phyloP scores from a whole-genome alignment of 805 yeast genomes.

The Yamadazyma sp. region DNA sequence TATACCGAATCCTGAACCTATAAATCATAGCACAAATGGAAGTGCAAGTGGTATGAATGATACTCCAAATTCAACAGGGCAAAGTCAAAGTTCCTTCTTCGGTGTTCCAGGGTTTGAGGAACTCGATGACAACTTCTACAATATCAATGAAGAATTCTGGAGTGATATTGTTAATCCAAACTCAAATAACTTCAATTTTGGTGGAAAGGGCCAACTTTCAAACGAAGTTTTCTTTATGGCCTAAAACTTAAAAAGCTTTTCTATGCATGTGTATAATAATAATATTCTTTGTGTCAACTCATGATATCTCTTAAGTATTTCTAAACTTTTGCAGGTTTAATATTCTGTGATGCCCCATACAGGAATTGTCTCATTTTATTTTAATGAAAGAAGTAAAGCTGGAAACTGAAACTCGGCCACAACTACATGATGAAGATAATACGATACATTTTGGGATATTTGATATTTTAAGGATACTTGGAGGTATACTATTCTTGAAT shows the following conservation, averaged over 20 bases:
- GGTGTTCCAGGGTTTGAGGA: constrained; percentile 16
- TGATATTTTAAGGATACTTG: constrained; percentile 42
- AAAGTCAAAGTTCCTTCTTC: constrained; percentile 3
- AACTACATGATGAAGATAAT: no score
- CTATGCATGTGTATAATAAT: neutral
- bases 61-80: neutral
- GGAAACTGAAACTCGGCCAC: no score
- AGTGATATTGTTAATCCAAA: constrained; percentile 46
- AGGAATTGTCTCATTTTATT: no score
- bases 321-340: no score
- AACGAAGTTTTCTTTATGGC: constrained; percentile 29
- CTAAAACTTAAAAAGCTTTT: neutral
- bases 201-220: constrained; percentile 16
- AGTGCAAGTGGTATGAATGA: neutral
- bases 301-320: no score
- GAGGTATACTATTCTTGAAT: constrained; percentile 47
- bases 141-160: constrained; percentile 72
- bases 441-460: constrained; percentile 32
- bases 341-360: no score
- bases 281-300: no score
- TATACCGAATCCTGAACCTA: no score
- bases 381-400: no score
- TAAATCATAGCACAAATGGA: no score
- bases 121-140: constrained; percentile 48
- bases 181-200: constrained; percentile 32